A percentile compares a stretch with the other conserved stretches of the same genome.
Evolutionary conservation across 73 alveolate genomes (phyloP).

Genomic region (Breviolum minutum): DNA sequence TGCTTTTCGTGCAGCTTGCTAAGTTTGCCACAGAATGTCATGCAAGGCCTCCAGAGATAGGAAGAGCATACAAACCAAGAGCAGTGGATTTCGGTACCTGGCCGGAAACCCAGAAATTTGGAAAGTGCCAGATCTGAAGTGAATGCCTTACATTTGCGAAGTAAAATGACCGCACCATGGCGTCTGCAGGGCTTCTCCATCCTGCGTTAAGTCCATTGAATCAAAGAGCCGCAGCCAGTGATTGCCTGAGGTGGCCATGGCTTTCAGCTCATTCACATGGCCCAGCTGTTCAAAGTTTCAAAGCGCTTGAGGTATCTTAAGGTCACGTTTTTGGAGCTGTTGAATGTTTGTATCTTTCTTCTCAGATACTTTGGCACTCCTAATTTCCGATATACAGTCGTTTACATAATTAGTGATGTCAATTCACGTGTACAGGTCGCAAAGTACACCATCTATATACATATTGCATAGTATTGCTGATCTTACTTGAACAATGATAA

Average conservation of each 20-base stretch:
- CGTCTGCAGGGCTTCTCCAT: slow-evolving; percentile 29
- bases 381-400: too few species aligned
- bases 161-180: not conserved
- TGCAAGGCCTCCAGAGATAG: slow-evolving; percentile 69
- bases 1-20: not conserved
- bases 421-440: too few species aligned
- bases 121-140: too few species aligned
- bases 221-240: slow-evolving; percentile 82
- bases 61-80: slow-evolving; percentile 70
- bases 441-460: too few species aligned
- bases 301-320: too few species aligned
- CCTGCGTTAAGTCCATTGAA: slow-evolving; percentile 38
- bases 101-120: not conserved
- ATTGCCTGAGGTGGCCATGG: slow-evolving; percentile 21
- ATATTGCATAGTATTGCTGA: too few species aligned
- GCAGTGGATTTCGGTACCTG: slow-evolving; percentile 79
- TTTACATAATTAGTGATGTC: too few species aligned
- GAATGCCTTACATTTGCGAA: not conserved
- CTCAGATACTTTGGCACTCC: too few species aligned
- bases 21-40: slow-evolving; percentile 24
- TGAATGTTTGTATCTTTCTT: too few species aligned
- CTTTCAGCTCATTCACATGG: not conserved
- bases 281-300: too few species aligned
- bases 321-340: too few species aligned
- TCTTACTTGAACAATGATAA: too few species aligned